phyloP scores from a whole-genome alignment of 1,139 yeast genomes.

The Debaryomyces psychrophilus region DNA sequence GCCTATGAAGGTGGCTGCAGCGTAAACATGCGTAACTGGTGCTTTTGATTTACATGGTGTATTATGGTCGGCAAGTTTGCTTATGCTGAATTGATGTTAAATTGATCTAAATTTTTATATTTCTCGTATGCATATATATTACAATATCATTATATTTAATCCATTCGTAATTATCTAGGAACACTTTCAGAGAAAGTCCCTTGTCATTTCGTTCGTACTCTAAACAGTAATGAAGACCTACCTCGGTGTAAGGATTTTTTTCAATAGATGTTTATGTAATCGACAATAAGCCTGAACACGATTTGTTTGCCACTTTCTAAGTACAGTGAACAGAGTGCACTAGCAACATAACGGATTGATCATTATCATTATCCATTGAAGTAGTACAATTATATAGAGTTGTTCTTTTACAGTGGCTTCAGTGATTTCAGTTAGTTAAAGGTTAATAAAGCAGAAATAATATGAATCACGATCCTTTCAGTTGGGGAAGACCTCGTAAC shows the following conservation, averaged over 20 bases:
- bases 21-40: not conserved
- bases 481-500: conserved; percentile 94
- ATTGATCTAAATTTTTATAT: conserved; percentile 1
- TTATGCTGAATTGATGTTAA: not conserved
- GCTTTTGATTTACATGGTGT: not conserved
- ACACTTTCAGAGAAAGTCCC: not conserved
- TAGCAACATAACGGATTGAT: not conserved
- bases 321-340: not conserved
- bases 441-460: conserved; percentile 1
- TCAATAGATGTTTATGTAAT: not conserved
- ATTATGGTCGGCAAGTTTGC: not conserved
- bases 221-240: not conserved
- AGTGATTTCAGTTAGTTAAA: not conserved
- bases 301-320: conserved; percentile 6
- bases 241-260: not conserved
- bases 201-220: not conserved
- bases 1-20: not conserved
- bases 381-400: not conserved
- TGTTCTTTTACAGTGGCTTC: not conserved
- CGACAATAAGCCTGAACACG: not conserved
- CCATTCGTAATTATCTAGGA: not conserved
- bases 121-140: conserved; percentile 4
- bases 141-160: not conserved
- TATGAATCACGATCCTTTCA: conserved; percentile 94
- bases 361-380: conserved; percentile 1